phyloP scores from a whole-genome alignment of 164 flowering plant genomes.

The Kingdonia uniflora region DNA sequence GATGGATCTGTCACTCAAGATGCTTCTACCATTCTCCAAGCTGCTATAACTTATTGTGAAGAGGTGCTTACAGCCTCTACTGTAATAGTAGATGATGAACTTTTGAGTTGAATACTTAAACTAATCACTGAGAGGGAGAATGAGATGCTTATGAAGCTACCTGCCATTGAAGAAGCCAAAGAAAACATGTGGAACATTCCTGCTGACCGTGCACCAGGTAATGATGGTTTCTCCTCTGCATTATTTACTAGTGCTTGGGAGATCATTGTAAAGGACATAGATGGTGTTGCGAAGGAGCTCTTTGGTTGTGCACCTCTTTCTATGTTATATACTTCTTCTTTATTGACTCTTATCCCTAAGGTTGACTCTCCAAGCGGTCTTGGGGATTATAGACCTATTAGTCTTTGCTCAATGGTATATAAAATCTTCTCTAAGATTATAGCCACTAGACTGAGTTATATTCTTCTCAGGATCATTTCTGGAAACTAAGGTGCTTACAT shows the following conservation, averaged over 20 bases:
- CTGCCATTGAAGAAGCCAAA: no score
- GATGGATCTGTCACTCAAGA: no score
- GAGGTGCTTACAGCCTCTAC: no score
- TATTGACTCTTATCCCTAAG: background rate
- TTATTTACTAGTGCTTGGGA: background rate
- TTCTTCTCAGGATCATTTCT: background rate
- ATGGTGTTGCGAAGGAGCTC: background rate
- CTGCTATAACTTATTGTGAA: no score
- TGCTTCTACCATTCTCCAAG: no score
- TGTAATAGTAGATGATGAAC: no score
- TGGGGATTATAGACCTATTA: background rate
- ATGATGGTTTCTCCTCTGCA: background rate
- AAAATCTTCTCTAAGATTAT: background rate
- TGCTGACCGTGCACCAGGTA: background rate
- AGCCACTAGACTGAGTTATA: background rate
- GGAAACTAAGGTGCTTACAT: background rate
- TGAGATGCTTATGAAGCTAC: no score
- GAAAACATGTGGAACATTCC: background rate
- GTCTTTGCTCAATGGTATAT: background rate
- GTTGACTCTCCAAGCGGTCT: background rate
- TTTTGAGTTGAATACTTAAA: no score
- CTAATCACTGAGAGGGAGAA: no score
- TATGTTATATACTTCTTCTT: background rate
- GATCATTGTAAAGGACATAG: background rate
- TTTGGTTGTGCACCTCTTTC: background rate